Conservation (phyloP, 495 filamentous ascomycete species). For the Lindgomyces ingoldianus region DNA sequence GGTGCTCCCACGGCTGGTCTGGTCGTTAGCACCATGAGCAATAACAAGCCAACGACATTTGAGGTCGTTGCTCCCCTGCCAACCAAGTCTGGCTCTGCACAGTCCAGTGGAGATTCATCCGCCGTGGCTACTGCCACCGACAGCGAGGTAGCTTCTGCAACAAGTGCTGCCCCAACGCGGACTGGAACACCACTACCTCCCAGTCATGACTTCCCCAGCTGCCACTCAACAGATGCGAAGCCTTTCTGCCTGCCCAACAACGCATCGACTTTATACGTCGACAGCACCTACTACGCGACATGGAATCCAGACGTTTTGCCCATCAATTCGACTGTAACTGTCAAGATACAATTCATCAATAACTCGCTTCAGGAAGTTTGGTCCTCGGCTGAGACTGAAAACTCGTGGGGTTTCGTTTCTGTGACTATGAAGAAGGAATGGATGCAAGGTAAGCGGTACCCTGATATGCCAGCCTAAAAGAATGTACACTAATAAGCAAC, state of each 20-base stretch:
- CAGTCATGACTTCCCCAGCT: conserved; percentile 43
- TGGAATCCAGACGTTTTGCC: conserved; percentile 50
- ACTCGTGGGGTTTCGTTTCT: conserved; percentile 46
- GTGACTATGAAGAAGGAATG: conserved; percentile 45
- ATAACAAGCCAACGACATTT: conserved; percentile 32
- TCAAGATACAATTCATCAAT: conserved; percentile 46
- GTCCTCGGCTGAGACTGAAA: conserved; percentile 46
- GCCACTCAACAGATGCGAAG: conserved; percentile 36
- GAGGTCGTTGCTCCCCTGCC: conserved; percentile 22
- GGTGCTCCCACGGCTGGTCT: conserved; percentile 24
- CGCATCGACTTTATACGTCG: conserved; percentile 44
- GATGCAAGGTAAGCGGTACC: conserved; percentile 39
- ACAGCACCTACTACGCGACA: conserved; percentile 50
- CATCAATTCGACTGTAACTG: conserved; percentile 47
- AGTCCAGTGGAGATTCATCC: conserved; percentile 2
- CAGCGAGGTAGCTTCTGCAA: conserved; percentile 32
- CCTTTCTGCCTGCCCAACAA: conserved; percentile 50
- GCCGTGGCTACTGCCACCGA: neutral
- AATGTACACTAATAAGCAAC: neutral
- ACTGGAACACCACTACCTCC: conserved; percentile 17
- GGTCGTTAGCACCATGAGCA: conserved; percentile 18
- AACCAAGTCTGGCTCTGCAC: conserved; percentile 4
- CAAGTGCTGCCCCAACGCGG: conserved; percentile 2
- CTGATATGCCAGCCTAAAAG: neutral
- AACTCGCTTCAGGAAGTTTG: conserved; percentile 43